Evolutionary conservation across 1,139 yeast genomes (phyloP).

Genomic region (Saccharomycopsis crataegensis): DNA sequence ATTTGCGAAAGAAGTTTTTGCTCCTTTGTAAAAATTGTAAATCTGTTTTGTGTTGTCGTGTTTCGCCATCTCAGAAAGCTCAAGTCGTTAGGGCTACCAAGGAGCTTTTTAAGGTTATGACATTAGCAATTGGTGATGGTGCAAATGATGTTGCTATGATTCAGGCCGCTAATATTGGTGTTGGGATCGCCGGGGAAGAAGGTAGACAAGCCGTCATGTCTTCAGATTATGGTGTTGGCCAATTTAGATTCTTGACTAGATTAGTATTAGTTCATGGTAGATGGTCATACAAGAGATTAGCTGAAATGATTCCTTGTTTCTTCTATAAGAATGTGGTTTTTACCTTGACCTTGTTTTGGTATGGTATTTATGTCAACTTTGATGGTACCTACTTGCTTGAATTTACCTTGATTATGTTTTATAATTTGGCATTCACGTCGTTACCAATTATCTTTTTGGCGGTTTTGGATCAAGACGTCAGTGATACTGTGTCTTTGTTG

Average conservation of each 20-base stretch:
- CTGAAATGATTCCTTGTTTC: conserved; percentile 61
- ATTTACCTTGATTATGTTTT: conserved; percentile 57
- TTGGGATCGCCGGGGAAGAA: conserved; percentile 64
- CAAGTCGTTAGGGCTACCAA: conserved; percentile 48
- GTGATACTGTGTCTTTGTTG: conserved; percentile 46
- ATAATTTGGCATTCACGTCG: conserved; percentile 58
- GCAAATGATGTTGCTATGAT: conserved; percentile 67
- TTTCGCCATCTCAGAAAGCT: conserved; percentile 60
- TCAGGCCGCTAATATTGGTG: conserved; percentile 59
- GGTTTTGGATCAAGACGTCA: conserved; percentile 55
- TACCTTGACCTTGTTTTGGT: conserved; percentile 57
- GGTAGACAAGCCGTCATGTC: conserved; percentile 66
- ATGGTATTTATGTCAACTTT: conserved; percentile 47
- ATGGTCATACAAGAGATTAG: conserved; percentile 56
- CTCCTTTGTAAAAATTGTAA: conserved; percentile 52
- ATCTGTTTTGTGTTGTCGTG: conserved; percentile 58
- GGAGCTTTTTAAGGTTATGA: conserved; percentile 44
- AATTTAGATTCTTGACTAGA: conserved; percentile 49
- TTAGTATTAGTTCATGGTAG: conserved; percentile 54
- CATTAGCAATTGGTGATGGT: conserved; percentile 62
- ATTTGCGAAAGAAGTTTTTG: conserved; percentile 39
- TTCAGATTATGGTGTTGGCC: conserved; percentile 60
- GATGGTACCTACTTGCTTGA: conserved; percentile 59
- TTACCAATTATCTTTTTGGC: conserved; percentile 54
- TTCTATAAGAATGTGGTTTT: conserved; percentile 57